Percentiles rank a stretch among this genome's conserved stretches.
Evolutionary conservation across 2,329 filamentous ascomycete genomes (phyloP).

Genomic region (Knufia petricola): DNA sequence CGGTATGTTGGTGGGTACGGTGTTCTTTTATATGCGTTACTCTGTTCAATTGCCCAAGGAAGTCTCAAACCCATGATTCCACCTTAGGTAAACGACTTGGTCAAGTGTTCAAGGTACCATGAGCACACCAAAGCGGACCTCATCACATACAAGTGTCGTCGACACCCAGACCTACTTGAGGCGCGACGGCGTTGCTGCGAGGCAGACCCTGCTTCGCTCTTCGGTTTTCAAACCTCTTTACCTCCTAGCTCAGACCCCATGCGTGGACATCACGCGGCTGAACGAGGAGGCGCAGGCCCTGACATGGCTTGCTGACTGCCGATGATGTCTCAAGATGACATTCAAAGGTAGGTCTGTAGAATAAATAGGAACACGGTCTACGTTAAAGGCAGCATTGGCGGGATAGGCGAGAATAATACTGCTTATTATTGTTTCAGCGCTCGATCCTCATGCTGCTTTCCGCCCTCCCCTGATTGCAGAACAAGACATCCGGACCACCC

Average conservation of each 20-base stretch:
- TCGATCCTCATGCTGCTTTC: not conserved
- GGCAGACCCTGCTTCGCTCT: not conserved
- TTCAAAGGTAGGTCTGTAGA: slow-evolving; percentile 12
- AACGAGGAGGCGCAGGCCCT: not conserved
- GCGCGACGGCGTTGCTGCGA: not conserved
- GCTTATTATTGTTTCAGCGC: not conserved
- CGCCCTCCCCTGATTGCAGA: not conserved
- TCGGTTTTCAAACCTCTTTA: not conserved
- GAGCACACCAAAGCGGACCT: not conserved
- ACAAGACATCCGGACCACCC: not conserved
- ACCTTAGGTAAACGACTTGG: slow-evolving; percentile 3
- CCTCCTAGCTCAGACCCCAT: not conserved
- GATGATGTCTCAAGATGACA: slow-evolving; percentile 9
- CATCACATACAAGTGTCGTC: not conserved
- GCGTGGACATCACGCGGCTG: not conserved
- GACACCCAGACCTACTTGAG: not conserved
- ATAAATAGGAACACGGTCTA: not conserved
- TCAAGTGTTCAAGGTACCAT: not conserved
- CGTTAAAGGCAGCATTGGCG: too few species aligned
- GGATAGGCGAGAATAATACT: not conserved
- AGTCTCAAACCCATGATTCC: not conserved
- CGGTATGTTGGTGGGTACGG: slow-evolving; percentile 38
- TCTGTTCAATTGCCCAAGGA: slow-evolving; percentile 6
- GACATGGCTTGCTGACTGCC: slow-evolving; percentile 5
- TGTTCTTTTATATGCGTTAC: slow-evolving; percentile 6